These are phyloP conservation scores for Lachancea sp. DNA, from an alignment of 805 yeast genomes.

Conservation along the genomic window DNA sequence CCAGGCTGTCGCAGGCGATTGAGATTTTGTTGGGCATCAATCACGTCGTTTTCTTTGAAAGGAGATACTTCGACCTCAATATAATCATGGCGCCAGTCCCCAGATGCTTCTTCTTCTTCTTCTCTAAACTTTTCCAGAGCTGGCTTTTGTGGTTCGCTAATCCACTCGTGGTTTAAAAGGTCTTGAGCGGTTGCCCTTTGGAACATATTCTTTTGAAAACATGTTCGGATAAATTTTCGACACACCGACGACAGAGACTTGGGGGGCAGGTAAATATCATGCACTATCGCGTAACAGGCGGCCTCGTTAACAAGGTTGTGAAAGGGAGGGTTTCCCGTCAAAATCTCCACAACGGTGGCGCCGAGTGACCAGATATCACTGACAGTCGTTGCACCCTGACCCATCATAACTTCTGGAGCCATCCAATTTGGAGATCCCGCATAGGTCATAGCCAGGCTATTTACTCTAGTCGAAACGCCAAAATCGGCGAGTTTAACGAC, in stretches of 20 bases:
- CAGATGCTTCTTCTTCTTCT: slow-evolving; percentile 15
- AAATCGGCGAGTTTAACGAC: slow-evolving; percentile 89
- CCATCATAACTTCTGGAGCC: slow-evolving; percentile 92
- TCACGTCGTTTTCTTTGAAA: slow-evolving; percentile 10
- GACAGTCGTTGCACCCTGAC: slow-evolving; percentile 79
- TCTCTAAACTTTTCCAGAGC: slow-evolving; percentile 26
- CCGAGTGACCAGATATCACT: slow-evolving; percentile 94
- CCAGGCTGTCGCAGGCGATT: slow-evolving; percentile 3
- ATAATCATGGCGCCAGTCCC: slow-evolving; percentile 28
- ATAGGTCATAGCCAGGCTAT: slow-evolving; percentile 53
- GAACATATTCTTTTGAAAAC: slow-evolving; percentile 66
- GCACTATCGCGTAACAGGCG: slow-evolving; percentile 36
- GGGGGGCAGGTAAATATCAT: slow-evolving; percentile 36
- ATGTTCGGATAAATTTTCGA: slow-evolving; percentile 59
- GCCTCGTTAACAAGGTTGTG: slow-evolving; percentile 43
- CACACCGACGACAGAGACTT: slow-evolving; percentile 40
- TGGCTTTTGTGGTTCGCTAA: slow-evolving; percentile 11
- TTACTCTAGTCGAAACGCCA: slow-evolving; percentile 85
- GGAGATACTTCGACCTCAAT: slow-evolving; percentile 19
- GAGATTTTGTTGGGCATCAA: slow-evolving; percentile 2
- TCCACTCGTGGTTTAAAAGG: slow-evolving; percentile 56
- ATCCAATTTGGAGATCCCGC: slow-evolving; percentile 97
- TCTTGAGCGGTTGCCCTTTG: slow-evolving; percentile 58
- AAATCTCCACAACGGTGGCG: slow-evolving; percentile 83
- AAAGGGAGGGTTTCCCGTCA: slow-evolving; percentile 85